These are phyloP conservation scores for Atkinsonella texensis DNA, from an alignment of 2,329 filamentous ascomycete species.

Conservation along the genomic window DNA sequence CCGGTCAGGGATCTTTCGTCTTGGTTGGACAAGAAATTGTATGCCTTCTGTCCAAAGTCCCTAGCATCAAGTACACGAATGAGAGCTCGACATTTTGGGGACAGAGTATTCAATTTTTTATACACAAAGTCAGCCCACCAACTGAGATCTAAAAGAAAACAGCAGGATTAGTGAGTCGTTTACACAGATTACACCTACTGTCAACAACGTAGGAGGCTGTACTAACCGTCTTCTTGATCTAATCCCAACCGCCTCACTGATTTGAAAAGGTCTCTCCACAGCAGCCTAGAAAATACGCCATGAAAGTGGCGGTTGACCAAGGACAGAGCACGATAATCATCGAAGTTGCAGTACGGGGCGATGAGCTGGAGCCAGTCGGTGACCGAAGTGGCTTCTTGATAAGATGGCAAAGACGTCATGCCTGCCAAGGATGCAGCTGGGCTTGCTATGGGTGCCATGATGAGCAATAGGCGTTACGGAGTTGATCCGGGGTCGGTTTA, in stretches of 20 bases:
- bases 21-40: constrained; percentile 29
- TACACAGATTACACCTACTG: too few species aligned
- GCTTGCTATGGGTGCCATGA: background rate
- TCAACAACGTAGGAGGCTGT: background rate
- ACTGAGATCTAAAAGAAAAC: constrained; percentile 26
- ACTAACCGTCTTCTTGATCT: constrained; percentile 33
- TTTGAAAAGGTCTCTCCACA: constrained; percentile 40
- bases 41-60: constrained; percentile 25
- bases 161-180: too few species aligned
- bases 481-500: background rate
- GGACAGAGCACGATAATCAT: constrained; percentile 34
- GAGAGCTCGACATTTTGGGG: constrained; percentile 28
- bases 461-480: background rate
- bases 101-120: constrained; percentile 21
- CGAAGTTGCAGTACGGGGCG: constrained; percentile 29
- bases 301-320: constrained; percentile 36
- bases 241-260: constrained; percentile 26
- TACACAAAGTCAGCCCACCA: constrained; percentile 39
- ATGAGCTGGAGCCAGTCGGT: constrained; percentile 38
- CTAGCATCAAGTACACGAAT: constrained; percentile 38
- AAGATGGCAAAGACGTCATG: constrained; percentile 33
- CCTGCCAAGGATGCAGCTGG: background rate
- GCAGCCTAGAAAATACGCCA: constrained; percentile 34
- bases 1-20: constrained; percentile 20
- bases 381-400: constrained; percentile 34